Conservation (phyloP, 192 early-diverging fungal genomes). For the Podila verticillata region DNA sequence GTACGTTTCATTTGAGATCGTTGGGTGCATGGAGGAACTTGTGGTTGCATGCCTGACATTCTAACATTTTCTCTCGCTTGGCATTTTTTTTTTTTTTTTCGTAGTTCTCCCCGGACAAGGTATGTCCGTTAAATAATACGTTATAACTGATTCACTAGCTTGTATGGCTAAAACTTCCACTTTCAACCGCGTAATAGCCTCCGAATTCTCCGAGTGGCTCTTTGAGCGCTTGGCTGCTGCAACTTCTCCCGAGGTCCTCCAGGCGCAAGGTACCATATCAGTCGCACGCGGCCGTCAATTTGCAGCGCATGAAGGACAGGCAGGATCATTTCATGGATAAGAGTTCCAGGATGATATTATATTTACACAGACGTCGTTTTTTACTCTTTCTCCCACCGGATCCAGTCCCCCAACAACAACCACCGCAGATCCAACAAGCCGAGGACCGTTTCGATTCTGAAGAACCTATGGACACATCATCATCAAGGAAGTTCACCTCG, state of each 20-base stretch:
- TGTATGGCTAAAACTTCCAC: no score
- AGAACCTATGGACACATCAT: constrained; percentile 6
- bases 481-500: not conserved
- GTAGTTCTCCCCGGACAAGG: constrained; percentile 8
- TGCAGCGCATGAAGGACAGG: no score
- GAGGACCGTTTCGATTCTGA: not conserved
- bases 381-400: not conserved
- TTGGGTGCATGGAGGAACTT: no score
- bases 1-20: constrained; percentile 18
- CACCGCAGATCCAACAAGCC: not conserved
- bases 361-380: no score
- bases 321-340: no score
- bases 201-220: constrained; percentile 37
- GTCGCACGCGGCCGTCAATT: not conserved
- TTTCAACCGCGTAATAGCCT: constrained; percentile 3
- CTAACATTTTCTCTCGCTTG: not conserved
- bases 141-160: no score
- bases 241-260: not conserved
- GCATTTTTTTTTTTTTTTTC: not conserved
- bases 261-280: constrained; percentile 8
- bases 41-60: no score
- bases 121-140: not conserved
- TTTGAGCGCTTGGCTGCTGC: constrained; percentile 6
- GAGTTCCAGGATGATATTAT: no score
- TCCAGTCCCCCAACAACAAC: not conserved